Base-by-base conservation (phyloP, 2,329 filamentous ascomycete genomes). In the Diaporthe amygdali region DNA sequence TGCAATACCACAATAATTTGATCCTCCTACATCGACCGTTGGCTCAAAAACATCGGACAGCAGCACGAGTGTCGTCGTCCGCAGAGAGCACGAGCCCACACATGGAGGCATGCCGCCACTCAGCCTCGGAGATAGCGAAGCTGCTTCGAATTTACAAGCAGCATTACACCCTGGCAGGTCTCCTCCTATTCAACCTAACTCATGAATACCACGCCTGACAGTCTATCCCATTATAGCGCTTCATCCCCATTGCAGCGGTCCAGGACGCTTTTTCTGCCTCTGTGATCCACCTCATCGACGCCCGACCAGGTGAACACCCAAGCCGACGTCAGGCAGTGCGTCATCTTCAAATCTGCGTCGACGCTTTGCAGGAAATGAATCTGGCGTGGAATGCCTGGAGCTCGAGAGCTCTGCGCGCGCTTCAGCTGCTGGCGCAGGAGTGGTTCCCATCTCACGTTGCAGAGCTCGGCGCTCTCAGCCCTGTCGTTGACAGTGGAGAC, bases 21-120 rank as follows among this genome's bases (percentile, higher is more conserved):
- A 76, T 76, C 22, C 72, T 77, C 1, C 25, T 77, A 3, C 76
- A 77, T 27, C 68, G 75, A 10, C 76, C 76, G 0, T 30, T 78
- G 3, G 25, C 75, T 30, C 51, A 66, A 7, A 71, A 63, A 44
- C 1, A 51, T 5, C 41, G 46, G 46, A 12, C 9, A 22, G 20
- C 8, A 49, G 20, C 46, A 49, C 20, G 22, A 49, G 46, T 8
- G 8, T 5, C 46, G 0, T 55, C 37, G 0, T 17, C 22, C 2
- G 61, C 66, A 3, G 56, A 54, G 12, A 61, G 70, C 15, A 46
- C 46, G 9, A 73, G 71, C 5, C 51, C 64, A 6, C 74, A 74
- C 9, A 72, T 77, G 71, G 71, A 70, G 22, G 64, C 37, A 3
- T 78, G 76, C n/a, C 67, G 74, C 1, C 67, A 76, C 32, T 76